A percentile compares a stretch with the other conserved stretches of the same genome.
Evolutionary conservation across 176 grass and related monocot species (phyloP).

Genomic region (Aegilops sharonensis): DNA sequence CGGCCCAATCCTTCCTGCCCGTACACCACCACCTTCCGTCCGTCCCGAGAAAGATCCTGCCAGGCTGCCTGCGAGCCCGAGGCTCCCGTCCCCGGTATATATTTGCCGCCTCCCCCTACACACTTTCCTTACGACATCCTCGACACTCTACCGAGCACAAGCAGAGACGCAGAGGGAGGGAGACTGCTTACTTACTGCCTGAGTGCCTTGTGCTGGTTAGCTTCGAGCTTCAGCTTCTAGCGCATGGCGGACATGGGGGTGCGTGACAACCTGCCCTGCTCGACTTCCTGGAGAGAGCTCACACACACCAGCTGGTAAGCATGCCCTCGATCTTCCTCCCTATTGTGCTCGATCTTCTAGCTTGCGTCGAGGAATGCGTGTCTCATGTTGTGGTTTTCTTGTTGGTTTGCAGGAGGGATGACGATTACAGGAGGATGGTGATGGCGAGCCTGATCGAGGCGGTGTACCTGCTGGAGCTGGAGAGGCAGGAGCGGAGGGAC

Average conservation of each 20-base stretch:
- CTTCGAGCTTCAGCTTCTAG: background rate
- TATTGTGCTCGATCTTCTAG: too few species aligned
- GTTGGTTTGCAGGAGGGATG: constrained; percentile 56
- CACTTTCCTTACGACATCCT: constrained; percentile 22
- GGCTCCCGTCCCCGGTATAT: constrained; percentile 15
- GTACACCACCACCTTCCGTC: background rate
- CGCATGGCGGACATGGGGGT: constrained; percentile 54
- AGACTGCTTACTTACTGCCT: background rate
- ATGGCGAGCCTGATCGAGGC: constrained; percentile 86
- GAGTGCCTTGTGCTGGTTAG: background rate
- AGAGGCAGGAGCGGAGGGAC: constrained; percentile 63
- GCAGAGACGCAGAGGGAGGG: background rate
- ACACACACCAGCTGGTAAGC: constrained; percentile 66
- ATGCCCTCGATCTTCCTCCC: background rate
- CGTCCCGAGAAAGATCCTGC: background rate
- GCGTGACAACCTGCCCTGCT: constrained; percentile 42
- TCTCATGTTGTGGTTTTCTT: background rate
- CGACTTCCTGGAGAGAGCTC: constrained; percentile 55
- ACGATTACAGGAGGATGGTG: constrained; percentile 82
- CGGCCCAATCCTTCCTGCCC: constrained; percentile 9
- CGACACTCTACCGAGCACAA: background rate
- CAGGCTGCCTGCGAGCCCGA: background rate
- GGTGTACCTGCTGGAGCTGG: constrained; percentile 89
- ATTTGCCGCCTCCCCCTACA: constrained; percentile 3
- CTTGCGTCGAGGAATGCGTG: background rate